Evolutionary conservation across 139 green algal genomes (phyloP), one percentile per base, ranked within the genome.

Genomic region (Ettlia oleoabundans): DNA sequence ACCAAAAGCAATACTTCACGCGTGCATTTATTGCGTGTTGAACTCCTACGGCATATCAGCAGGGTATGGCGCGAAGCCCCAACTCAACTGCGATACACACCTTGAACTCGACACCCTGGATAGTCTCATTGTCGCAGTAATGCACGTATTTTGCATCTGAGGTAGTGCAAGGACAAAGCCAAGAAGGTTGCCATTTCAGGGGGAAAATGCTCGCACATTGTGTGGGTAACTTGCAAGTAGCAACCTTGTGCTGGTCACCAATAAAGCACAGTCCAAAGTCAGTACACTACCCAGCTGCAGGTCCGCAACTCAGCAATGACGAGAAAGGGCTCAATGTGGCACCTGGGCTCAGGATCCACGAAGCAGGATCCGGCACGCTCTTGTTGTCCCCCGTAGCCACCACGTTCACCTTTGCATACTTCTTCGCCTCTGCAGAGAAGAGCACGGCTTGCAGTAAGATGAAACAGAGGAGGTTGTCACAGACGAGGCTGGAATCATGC

Each of bases 101-200:
- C 81, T 96, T 97, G 91, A 99, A 99, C 91, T 99, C 97, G n/a
- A 99, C 97, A 32, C 97, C 97, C 69, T 96, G 91, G 76, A 99
- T 99, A 58, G 97, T 99, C 90, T 99, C 97, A 85, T 99, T 99
- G 88, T 97, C 94, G 90, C 97, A 99, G 88, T 99, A 98, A 92
- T 99, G 96, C 81, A 99, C 93, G 53, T 97, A 99, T 7, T 32
- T 67, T 33, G 70, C 70, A 42, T 77, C 70, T 77, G 43, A 42
- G 52, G 6, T 4, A 76, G 10, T 58, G 15, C 47, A 58, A 58
- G 47, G 15, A 58, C 47, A 58, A 58, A 15, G 47, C 13, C n/a
- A n/a, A n/a, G n/a, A n/a, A n/a, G n/a, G n/a, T n/a, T n/a, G n/a
- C n/a, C n/a, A n/a, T n/a, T n/a, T n/a, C n/a, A n/a, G n/a, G n/a